Conservation (phyloP, 805 yeast species). For the Teunomyces tritomae region DNA sequence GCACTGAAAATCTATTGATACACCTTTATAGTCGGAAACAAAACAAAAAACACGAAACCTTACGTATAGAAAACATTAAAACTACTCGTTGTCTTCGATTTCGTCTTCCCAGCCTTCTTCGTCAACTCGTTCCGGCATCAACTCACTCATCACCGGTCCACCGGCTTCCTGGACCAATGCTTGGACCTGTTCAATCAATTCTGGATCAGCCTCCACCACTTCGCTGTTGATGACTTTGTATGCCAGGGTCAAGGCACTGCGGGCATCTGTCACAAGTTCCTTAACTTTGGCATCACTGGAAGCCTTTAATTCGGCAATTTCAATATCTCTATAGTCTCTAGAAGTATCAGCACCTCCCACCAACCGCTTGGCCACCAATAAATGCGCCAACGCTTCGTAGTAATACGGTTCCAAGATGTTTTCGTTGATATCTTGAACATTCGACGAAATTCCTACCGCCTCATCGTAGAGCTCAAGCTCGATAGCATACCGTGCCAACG, state of each 20-base stretch:
- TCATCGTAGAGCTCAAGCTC: constrained; percentile 73
- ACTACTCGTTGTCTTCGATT: constrained; percentile 22
- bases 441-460: constrained; percentile 62
- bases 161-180: constrained; percentile 56
- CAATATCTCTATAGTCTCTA: constrained; percentile 43
- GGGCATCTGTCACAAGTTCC: constrained; percentile 37
- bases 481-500: constrained; percentile 69
- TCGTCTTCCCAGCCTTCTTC: constrained; percentile 56
- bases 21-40: not conserved
- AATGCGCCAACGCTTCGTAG: constrained; percentile 74
- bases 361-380: constrained; percentile 39
- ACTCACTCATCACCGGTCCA: constrained; percentile 50
- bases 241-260: constrained; percentile 43
- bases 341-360: not conserved
- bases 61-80: not conserved
- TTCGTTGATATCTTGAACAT: constrained; percentile 77
- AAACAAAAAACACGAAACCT: too few species aligned
- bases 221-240: constrained; percentile 41
- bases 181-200: constrained; percentile 53
- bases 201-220: constrained; percentile 52
- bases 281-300: constrained; percentile 27
- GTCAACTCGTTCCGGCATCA: constrained; percentile 33
- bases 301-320: constrained; percentile 17
- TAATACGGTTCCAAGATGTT: constrained; percentile 79
- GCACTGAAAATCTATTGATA: not conserved